phyloP scores from a whole-genome alignment of 352 stramenopile genomes.

The Globisporangium polare region DNA sequence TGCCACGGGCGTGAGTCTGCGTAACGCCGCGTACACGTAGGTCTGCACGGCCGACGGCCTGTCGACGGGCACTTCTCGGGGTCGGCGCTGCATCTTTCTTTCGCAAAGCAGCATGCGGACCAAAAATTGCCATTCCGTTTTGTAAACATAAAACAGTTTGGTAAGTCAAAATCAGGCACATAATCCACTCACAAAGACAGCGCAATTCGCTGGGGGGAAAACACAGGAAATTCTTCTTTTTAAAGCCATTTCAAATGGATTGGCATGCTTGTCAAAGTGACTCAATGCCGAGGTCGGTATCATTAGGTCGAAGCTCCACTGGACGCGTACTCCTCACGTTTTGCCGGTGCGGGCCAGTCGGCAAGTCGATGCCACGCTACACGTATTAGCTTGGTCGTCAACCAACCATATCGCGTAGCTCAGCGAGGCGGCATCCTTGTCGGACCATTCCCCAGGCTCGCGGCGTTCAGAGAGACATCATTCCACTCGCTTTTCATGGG shows the following conservation, averaged over 20 bases:
- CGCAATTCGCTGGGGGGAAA: too few relatives aligned
- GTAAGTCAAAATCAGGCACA: too few relatives aligned
- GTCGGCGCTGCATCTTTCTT: slow-evolving; percentile 17
- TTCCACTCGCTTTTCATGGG: background rate
- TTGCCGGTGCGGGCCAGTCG: too few relatives aligned
- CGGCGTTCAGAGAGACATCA: background rate
- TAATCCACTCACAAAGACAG: too few relatives aligned
- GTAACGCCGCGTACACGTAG: slow-evolving; percentile 35
- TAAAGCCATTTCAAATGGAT: too few relatives aligned
- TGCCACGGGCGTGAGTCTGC: background rate
- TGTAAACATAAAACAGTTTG: too few relatives aligned
- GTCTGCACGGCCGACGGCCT: slow-evolving; percentile 51
- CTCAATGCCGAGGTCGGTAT: too few relatives aligned
- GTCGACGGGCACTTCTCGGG: slow-evolving; percentile 49
- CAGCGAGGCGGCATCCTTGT: too few relatives aligned
- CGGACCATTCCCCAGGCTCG: too few relatives aligned
- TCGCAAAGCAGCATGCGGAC: background rate
- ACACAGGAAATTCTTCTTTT: too few relatives aligned
- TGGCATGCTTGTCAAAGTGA: too few relatives aligned
- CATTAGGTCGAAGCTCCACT: too few relatives aligned
- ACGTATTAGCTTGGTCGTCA: background rate
- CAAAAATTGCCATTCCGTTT: background rate
- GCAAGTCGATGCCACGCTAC: background rate
- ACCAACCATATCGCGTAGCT: background rate
- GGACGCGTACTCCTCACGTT: background rate